Evolutionary conservation across 768 basidiomycete species (phyloP).

Genomic region (Lactifluus rugatus): DNA sequence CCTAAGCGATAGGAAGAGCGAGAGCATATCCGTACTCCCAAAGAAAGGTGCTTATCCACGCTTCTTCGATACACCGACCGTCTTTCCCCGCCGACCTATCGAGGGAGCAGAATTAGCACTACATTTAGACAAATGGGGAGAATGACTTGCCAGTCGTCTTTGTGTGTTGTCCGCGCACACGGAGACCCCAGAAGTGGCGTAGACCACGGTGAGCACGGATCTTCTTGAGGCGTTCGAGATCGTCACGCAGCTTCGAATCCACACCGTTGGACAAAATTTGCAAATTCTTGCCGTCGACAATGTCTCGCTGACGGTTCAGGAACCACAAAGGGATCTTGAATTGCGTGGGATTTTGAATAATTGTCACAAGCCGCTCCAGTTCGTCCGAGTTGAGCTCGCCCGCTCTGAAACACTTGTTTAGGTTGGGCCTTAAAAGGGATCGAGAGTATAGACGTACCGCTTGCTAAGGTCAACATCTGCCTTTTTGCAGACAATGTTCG

Average conservation of each 20-base stretch:
- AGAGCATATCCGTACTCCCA: neutral
- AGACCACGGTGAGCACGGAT: constrained; percentile 94
- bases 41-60: constrained; percentile 36
- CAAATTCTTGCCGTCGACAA: constrained; percentile 91
- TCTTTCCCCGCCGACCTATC: constrained; percentile 88
- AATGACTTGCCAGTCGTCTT: constrained; percentile 83
- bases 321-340: constrained; percentile 99
- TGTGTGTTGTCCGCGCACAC: constrained; percentile 98
- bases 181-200: constrained; percentile 87
- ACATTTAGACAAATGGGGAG: neutral
- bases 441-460: constrained; percentile 50
- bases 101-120: neutral
- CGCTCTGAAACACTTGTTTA: constrained; percentile 45
- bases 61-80: constrained; percentile 95
- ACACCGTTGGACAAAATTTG: constrained; percentile 95
- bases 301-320: constrained; percentile 98
- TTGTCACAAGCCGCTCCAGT: constrained; percentile 96
- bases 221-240: constrained; percentile 97
- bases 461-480: constrained; percentile 98
- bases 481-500: constrained; percentile 99
- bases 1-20: neutral
- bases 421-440: neutral
- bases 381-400: constrained; percentile 99
- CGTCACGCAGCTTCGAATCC: constrained; percentile 97
- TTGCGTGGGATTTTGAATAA: constrained; percentile 98